These are phyloP conservation scores for Carex myosuroides DNA, from an alignment of 176 grass and related monocot species.

Conservation along the genomic window DNA sequence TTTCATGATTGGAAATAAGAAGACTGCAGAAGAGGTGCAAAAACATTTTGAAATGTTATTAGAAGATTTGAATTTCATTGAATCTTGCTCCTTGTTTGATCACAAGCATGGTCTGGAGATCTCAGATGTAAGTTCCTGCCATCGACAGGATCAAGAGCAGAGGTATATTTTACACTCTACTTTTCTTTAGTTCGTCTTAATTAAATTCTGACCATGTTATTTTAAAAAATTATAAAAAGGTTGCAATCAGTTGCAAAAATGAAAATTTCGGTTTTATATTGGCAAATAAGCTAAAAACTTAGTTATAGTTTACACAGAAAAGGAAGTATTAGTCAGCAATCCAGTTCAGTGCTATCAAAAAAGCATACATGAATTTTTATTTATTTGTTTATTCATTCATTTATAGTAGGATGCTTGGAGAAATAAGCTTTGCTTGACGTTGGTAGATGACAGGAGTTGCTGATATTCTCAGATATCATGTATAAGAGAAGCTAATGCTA, in stretches of 20 bases:
- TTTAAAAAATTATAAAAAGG: neutral
- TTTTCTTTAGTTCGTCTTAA: neutral
- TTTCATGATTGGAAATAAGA: slow-evolving; percentile 28
- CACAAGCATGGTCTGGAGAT: neutral
- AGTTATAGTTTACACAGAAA: neutral
- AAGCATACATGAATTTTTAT: neutral
- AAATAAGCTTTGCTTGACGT: slow-evolving; percentile 13
- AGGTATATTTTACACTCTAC: neutral
- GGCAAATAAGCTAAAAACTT: neutral
- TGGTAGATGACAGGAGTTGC: neutral
- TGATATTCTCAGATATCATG: neutral
- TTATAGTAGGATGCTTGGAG: slow-evolving; percentile 27
- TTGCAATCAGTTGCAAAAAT: neutral
- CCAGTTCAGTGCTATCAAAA: neutral
- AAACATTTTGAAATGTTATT: slow-evolving; percentile 28
- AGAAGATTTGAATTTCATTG: slow-evolving; percentile 26
- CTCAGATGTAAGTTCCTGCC: neutral
- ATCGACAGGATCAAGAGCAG: slow-evolving; percentile 16
- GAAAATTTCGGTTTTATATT: neutral
- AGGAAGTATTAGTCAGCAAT: neutral
- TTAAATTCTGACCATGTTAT: neutral
- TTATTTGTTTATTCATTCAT: neutral
- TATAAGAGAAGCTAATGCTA: neutral
- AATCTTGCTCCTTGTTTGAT: slow-evolving; percentile 21
- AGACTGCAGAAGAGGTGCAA: slow-evolving; percentile 31